A percentile compares a stretch with the other conserved stretches of the same genome.
Conservation (phyloP, 805 yeast genomes). For the Schwanniomyces yamadae region DNA sequence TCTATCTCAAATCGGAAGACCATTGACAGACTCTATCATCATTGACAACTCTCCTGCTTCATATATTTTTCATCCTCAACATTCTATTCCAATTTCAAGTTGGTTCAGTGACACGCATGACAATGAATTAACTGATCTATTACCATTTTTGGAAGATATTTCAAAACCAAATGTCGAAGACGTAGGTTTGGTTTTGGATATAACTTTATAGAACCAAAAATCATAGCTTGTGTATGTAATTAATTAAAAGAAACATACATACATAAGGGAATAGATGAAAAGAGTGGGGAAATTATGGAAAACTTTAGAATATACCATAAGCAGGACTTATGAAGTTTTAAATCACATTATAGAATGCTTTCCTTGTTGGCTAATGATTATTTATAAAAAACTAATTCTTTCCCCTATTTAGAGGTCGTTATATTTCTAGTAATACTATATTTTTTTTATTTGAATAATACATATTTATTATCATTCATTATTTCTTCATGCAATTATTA, state of each 20-base stretch:
- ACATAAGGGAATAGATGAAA: background rate
- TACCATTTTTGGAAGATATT: slow-evolving; percentile 87
- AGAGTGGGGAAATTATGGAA: slow-evolving; percentile 2
- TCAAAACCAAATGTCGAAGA: slow-evolving; percentile 73
- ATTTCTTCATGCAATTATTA: no score
- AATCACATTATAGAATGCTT: slow-evolving; percentile 2
- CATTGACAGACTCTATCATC: slow-evolving; percentile 78
- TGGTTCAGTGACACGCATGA: slow-evolving; percentile 99
- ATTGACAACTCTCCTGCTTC: slow-evolving; percentile 98
- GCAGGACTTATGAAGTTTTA: slow-evolving; percentile 12
- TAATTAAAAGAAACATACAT: background rate
- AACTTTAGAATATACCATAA: slow-evolving; percentile 6
- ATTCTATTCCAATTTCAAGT: slow-evolving; percentile 93
- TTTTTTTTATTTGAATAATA: no score
- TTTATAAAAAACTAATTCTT: no score
- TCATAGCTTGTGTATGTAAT: background rate
- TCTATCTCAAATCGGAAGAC: slow-evolving; percentile 91
- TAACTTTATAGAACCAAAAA: slow-evolving; percentile 41
- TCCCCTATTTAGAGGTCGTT: no score
- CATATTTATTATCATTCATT: no score
- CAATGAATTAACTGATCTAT: slow-evolving; percentile 86
- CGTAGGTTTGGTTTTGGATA: slow-evolving; percentile 82
- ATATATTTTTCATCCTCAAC: slow-evolving; percentile 97
- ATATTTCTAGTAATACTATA: no score
- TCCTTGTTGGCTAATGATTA: slow-evolving; percentile 2